These are phyloP conservation scores for Adansonia grandidieri DNA, from an alignment of 441 rosid species.

Conservation along the genomic window DNA sequence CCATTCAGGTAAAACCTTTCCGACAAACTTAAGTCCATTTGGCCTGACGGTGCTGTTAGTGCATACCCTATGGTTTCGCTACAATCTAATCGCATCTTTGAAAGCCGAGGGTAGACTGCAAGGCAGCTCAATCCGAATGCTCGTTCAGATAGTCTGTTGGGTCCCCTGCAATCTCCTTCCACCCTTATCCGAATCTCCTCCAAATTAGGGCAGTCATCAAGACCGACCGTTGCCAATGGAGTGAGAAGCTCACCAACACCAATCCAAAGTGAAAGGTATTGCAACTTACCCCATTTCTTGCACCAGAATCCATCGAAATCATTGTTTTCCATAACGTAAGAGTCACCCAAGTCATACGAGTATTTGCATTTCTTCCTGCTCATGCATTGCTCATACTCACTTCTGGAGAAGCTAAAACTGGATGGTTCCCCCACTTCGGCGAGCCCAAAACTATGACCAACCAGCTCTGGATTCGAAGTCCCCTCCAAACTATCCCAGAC, in stretches of 20 bases:
- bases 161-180: slow-evolving; percentile 83
- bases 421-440: slow-evolving; percentile 25
- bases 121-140: slow-evolving; percentile 79
- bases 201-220: slow-evolving; percentile 72
- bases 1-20: slow-evolving; percentile 86
- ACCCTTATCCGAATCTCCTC: slow-evolving; percentile 76
- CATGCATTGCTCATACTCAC: slow-evolving; percentile 26
- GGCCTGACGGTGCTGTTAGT: slow-evolving; percentile 79
- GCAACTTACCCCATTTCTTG: slow-evolving; percentile 73
- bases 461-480: slow-evolving; percentile 23
- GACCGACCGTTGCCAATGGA: slow-evolving; percentile 61
- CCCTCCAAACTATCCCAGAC: slow-evolving; percentile 63
- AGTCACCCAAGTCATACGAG: slow-evolving; percentile 35
- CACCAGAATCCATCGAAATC: slow-evolving; percentile 42
- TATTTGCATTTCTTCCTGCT: slow-evolving; percentile 53
- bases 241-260: slow-evolving; percentile 65
- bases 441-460: slow-evolving; percentile 32
- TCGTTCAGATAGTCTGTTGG: slow-evolving; percentile 50
- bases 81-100: slow-evolving; percentile 84
- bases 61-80: slow-evolving; percentile 73
- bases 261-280: slow-evolving; percentile 76
- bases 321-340: slow-evolving; percentile 30
- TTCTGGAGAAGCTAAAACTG: not conserved
- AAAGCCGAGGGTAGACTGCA: slow-evolving; percentile 56
- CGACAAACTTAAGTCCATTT: slow-evolving; percentile 90